phyloP scores from a whole-genome alignment of 352 stramenopile genomes.

The Halophytophthora polymorphica region DNA sequence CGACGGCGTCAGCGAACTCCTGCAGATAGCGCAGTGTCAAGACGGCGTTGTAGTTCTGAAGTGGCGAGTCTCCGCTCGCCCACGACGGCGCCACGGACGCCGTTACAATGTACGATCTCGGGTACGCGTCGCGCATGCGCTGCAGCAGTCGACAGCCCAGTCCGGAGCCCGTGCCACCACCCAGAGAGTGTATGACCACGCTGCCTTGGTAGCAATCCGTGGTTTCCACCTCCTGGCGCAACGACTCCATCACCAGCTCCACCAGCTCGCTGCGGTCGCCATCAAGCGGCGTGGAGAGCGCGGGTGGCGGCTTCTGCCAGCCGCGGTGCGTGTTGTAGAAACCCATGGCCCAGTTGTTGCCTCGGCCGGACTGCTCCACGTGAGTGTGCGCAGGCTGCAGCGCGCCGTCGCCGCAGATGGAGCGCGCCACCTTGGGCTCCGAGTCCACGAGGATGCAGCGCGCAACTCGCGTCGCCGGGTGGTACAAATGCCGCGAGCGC shows the following conservation, averaged over 20 bases:
- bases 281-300: conserved; percentile 30
- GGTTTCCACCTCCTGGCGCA: conserved; percentile 67
- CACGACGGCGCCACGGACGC: conserved; percentile 69
- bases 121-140: conserved; percentile 75
- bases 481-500: conserved; percentile 47
- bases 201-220: conserved; percentile 69
- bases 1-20: conserved; percentile 64
- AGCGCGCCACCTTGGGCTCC: conserved; percentile 69
- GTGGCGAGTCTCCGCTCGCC: conserved; percentile 57
- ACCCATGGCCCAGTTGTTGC: conserved; percentile 90
- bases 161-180: conserved; percentile 77
- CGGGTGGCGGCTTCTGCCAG: conserved; percentile 12
- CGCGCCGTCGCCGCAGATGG: conserved; percentile 17
- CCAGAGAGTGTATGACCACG: conserved; percentile 77
- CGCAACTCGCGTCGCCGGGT: conserved; percentile 33
- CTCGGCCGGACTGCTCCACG: conserved; percentile 67
- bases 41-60: conserved; percentile 87
- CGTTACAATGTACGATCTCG: conserved; percentile 61
- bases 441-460: conserved; percentile 78
- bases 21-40: conserved; percentile 70
- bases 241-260: conserved; percentile 69
- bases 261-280: conserved; percentile 48
- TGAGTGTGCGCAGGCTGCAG: conserved; percentile 48
- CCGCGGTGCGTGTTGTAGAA: conserved; percentile 48
- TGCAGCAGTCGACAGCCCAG: conserved; percentile 83